A percentile compares a stretch with the other conserved stretches of the same genome.
Evolutionary conservation across 768 basidiomycete species (phyloP).

Genomic region (Tricholoma terreum): DNA sequence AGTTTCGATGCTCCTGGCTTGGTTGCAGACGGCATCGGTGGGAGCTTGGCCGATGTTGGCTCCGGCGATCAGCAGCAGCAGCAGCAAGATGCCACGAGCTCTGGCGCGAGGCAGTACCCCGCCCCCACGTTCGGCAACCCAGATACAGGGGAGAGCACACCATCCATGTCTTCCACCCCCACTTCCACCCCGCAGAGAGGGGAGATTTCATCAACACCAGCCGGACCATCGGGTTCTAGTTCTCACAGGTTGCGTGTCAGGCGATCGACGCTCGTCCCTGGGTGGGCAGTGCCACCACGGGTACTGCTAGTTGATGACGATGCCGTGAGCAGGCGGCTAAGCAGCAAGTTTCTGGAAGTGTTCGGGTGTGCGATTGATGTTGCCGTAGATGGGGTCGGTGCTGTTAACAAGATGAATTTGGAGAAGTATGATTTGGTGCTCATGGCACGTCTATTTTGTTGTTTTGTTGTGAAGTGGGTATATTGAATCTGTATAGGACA

Average conservation of each 20-base stretch:
- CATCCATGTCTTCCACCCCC: conserved; percentile 8
- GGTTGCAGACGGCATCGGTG: conserved; percentile 29
- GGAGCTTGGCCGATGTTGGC: conserved; percentile 28
- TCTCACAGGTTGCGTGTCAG: conserved; percentile 55
- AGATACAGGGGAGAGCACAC: too few species aligned
- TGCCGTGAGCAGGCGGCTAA: conserved; percentile 81
- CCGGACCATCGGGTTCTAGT: neutral
- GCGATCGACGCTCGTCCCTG: conserved; percentile 78
- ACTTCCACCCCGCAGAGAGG: neutral
- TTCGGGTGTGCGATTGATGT: conserved; percentile 95
- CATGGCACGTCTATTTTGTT: conserved; percentile 60
- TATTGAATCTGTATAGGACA: conserved; percentile 55
- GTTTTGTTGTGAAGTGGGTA: neutral
- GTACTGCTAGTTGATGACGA: conserved; percentile 97
- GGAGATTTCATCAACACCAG: neutral
- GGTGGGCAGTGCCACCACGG: conserved; percentile 87
- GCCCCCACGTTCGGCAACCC: conserved; percentile 13
- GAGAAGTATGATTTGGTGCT: conserved; percentile 95
- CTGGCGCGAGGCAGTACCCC: neutral
- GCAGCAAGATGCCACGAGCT: neutral
- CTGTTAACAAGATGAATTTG: conserved; percentile 94
- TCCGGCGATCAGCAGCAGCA: neutral
- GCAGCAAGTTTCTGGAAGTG: conserved; percentile 91
- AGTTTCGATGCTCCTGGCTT: conserved; percentile 43
- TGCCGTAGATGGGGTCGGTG: conserved; percentile 88